Percentiles rank a stretch among this genome's conserved stretches.
Evolutionary conservation across 2,329 filamentous ascomycete species (phyloP).

Genomic region (Penicillium concentricum): DNA sequence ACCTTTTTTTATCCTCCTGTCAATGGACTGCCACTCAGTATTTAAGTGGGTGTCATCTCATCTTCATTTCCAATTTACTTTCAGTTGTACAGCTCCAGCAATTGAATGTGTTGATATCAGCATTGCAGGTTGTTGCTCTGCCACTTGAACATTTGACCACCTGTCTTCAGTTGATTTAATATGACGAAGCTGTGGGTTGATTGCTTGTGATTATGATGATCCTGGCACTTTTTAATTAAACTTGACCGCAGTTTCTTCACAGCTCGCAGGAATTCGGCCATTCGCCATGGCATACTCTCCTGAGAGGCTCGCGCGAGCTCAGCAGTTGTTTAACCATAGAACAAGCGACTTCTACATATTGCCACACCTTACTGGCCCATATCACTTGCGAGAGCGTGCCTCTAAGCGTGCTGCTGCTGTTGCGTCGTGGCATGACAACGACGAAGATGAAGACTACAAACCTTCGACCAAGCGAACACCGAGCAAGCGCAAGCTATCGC

Average conservation of each 20-base stretch:
- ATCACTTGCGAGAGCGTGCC: not conserved
- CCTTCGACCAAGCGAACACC: constrained; percentile 13
- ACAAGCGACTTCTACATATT: not conserved
- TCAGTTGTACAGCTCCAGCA: not conserved
- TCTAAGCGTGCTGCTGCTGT: not conserved
- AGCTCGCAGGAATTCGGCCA: not conserved
- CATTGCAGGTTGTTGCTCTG: not conserved
- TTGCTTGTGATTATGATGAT: not conserved
- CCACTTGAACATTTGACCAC: not conserved
- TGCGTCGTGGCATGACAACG: constrained; percentile 26
- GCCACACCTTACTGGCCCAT: not conserved
- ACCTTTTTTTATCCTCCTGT: not conserved
- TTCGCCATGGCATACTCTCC: not conserved
- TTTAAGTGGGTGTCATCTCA: not conserved
- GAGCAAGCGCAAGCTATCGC: constrained; percentile 1
- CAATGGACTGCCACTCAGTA: not conserved
- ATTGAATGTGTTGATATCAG: not conserved
- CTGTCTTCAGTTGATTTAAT: not conserved
- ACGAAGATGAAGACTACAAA: constrained; percentile 37
- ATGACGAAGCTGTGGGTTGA: not conserved
- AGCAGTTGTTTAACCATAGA: not conserved
- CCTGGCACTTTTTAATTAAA: not conserved
- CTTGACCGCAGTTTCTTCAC: no score
- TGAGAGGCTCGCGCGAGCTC: not conserved
- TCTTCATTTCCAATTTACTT: not conserved